phyloP scores from a whole-genome alignment of 306 rosid species.

The Citrullus colocynthis region DNA sequence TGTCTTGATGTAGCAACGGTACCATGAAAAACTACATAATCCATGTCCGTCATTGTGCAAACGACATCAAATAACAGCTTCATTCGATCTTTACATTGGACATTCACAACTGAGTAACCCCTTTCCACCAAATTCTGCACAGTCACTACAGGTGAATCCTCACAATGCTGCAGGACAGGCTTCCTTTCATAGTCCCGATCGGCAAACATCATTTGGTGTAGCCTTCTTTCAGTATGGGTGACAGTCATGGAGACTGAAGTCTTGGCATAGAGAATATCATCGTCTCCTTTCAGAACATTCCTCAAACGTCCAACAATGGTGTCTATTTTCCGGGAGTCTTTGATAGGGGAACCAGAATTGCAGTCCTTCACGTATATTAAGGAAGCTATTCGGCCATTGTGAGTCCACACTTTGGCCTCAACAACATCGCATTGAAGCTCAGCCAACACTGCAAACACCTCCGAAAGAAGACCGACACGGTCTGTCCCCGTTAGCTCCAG shows the following conservation, averaged over 20 bases:
- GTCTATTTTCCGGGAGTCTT: constrained; percentile 55
- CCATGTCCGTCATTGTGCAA: constrained; percentile 90
- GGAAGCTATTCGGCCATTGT: constrained; percentile 86
- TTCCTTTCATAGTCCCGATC: constrained; percentile 77
- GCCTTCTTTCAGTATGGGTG: constrained; percentile 67
- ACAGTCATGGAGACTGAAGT: constrained; percentile 55
- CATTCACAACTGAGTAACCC: constrained; percentile 75
- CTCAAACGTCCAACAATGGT: constrained; percentile 60
- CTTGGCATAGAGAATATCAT: constrained; percentile 68
- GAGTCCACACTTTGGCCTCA: constrained; percentile 92
- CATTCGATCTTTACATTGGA: constrained; percentile 80
- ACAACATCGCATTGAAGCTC: constrained; percentile 82
- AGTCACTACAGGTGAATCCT: constrained; percentile 34
- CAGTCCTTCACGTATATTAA: constrained; percentile 53
- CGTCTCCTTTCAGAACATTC: constrained; percentile 73
- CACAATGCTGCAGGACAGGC: constrained; percentile 35
- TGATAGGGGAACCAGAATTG: constrained; percentile 51
- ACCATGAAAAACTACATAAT: constrained; percentile 83
- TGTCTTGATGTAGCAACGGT: constrained; percentile 43
- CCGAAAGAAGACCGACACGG: constrained; percentile 82
- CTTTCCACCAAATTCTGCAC: constrained; percentile 84
- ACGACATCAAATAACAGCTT: constrained; percentile 73
- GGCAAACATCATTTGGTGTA: constrained; percentile 92
- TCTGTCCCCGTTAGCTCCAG: constrained; percentile 85
- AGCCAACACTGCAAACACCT: constrained; percentile 81